A percentile compares a stretch with the other conserved stretches of the same genome.
phyloP scores from a whole-genome alignment of 345 rosid genomes.

The Carallia brachiata region DNA sequence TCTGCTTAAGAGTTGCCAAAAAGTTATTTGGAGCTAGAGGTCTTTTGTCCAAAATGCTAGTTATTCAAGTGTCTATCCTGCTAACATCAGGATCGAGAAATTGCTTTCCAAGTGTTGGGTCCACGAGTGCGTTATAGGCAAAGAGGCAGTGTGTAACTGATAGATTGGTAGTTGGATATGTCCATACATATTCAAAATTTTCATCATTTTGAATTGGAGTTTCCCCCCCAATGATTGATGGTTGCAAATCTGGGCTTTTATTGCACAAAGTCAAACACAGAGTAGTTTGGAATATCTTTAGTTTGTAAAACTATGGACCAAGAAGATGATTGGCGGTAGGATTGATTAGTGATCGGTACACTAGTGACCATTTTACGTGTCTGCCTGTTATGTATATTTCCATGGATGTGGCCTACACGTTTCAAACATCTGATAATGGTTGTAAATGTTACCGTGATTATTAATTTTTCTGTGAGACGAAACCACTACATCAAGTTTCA shows the following conservation, averaged over 20 bases:
- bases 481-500: neutral
- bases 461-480: neutral
- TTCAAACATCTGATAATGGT: neutral
- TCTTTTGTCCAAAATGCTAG: neutral
- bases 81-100: neutral
- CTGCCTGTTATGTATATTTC: neutral
- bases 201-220: neutral
- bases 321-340: neutral
- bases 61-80: neutral
- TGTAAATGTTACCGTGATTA: neutral
- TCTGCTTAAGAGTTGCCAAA: too few species aligned
- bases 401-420: neutral
- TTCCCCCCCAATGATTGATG: neutral
- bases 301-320: neutral
- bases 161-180: neutral
- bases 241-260: too few species aligned
- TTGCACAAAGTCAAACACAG: neutral
- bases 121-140: neutral
- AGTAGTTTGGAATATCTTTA: neutral
- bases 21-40: neutral
- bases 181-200: too few species aligned
- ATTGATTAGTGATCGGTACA: neutral
- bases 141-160: neutral
- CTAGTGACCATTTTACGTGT: neutral
- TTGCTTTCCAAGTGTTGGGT: neutral